Conservation (phyloP, 805 yeast species). For the Candida ortonii region DNA sequence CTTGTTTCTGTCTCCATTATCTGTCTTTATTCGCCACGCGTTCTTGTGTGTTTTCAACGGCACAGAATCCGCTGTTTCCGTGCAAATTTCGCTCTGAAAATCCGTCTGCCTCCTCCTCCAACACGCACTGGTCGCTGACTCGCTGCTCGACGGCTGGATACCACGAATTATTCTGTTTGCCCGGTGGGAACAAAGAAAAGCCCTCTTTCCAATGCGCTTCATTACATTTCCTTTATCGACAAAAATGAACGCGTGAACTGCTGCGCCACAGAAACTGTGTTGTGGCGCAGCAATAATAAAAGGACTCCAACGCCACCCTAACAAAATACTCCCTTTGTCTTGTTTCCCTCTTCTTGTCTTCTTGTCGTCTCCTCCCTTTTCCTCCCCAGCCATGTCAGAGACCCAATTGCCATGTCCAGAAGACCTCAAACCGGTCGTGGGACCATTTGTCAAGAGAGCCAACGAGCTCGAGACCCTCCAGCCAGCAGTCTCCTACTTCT, state of each 20-base stretch:
- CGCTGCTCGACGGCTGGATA: too few relatives aligned
- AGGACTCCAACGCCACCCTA: too few relatives aligned
- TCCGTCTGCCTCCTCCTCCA: too few relatives aligned
- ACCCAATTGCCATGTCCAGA: constrained; percentile 27
- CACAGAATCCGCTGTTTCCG: neutral
- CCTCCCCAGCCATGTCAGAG: constrained; percentile 4
- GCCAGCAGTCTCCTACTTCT: constrained; percentile 71
- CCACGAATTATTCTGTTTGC: too few relatives aligned
- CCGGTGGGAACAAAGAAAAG: too few relatives aligned
- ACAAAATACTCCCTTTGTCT: too few relatives aligned
- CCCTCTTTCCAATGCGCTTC: constrained; percentile 9
- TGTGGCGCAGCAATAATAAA: neutral
- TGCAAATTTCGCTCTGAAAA: too few relatives aligned
- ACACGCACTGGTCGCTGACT: too few relatives aligned
- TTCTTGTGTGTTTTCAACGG: constrained; percentile 3
- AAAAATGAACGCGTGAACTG: constrained; percentile 1
- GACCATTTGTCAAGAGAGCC: constrained; percentile 52
- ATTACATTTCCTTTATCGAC: constrained; percentile 6
- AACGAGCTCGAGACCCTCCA: constrained; percentile 54
- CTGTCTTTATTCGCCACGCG: constrained; percentile 1
- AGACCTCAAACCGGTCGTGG: constrained; percentile 34
- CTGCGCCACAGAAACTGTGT: constrained; percentile 1
- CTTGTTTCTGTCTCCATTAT: constrained; percentile 1
- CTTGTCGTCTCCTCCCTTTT: constrained; percentile 7
- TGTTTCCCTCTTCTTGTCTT: constrained; percentile 1